A percentile compares a stretch with the other conserved stretches of the same genome.
Conservation (phyloP, 2,329 filamentous ascomycete genomes). For the Penicillium sp. region DNA sequence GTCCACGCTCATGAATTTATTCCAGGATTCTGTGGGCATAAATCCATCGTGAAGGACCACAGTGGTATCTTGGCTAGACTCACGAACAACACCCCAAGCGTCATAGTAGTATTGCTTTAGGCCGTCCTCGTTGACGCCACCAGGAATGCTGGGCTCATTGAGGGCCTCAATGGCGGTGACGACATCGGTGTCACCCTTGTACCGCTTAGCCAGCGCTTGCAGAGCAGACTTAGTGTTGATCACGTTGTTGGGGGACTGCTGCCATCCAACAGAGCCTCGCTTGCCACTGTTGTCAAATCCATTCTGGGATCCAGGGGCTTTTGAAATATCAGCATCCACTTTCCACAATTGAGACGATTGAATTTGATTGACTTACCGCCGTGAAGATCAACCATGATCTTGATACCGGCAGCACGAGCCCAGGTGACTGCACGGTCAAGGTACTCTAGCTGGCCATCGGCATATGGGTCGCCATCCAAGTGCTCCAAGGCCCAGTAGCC, state of each 20-base stretch:
- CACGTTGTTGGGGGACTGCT: constrained; percentile 34
- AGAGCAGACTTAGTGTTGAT: constrained; percentile 54
- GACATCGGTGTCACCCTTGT: constrained; percentile 59
- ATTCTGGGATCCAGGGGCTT: constrained; percentile 63
- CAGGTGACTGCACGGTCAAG: constrained; percentile 60
- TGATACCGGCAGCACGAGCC: constrained; percentile 59
- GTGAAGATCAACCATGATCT: constrained; percentile 68
- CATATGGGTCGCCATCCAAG: constrained; percentile 59
- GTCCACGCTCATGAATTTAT: constrained; percentile 58
- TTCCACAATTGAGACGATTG: not conserved
- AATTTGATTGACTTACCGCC: constrained; percentile 52
- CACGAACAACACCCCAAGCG: constrained; percentile 49
- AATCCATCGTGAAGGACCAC: constrained; percentile 59
- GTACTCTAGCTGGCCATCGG: constrained; percentile 61
- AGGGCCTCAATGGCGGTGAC: constrained; percentile 54
- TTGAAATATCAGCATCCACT: not conserved
- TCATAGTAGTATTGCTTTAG: constrained; percentile 59
- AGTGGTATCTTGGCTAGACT: constrained; percentile 46
- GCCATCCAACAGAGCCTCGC: constrained; percentile 41
- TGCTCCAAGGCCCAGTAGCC: constrained; percentile 65
- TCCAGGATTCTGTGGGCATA: constrained; percentile 55
- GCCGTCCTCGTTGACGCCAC: constrained; percentile 43
- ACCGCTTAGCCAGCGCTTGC: constrained; percentile 59
- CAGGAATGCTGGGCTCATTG: constrained; percentile 44
- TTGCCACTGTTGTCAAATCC: constrained; percentile 68